phyloP scores from a whole-genome alignment of 208 protist genomes.

The Crithidia fasciculata region DNA sequence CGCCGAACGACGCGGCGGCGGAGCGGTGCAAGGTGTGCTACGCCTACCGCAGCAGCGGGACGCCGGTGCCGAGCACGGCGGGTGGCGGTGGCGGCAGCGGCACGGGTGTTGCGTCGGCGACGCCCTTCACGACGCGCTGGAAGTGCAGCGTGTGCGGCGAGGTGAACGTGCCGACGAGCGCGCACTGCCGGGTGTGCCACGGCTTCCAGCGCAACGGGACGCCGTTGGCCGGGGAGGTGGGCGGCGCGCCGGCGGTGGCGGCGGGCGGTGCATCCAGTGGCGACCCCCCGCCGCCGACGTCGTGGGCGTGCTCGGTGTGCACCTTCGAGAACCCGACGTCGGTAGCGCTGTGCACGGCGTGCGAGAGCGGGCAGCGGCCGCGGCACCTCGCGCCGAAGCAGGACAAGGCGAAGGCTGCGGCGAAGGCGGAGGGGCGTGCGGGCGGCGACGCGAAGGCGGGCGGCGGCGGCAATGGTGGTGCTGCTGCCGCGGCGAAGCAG shows the following conservation, averaged over 20 bases:
- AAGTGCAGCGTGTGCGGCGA: slow-evolving; percentile 68
- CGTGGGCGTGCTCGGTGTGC: slow-evolving; percentile 80
- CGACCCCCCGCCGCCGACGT: slow-evolving; percentile 22
- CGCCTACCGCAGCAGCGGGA: slow-evolving; percentile 53
- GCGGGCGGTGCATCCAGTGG: slow-evolving; percentile 1
- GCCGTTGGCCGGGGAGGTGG: slow-evolving; percentile 22
- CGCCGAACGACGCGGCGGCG: slow-evolving; percentile 55
- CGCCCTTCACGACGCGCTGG: slow-evolving; percentile 43
- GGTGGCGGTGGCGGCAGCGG: neutral
- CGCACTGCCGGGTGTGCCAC: slow-evolving; percentile 64
- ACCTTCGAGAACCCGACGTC: slow-evolving; percentile 73
- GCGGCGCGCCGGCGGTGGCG: neutral
- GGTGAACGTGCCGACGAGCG: slow-evolving; percentile 42
- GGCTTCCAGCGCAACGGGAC: slow-evolving; percentile 76
- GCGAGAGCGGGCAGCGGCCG: slow-evolving; percentile 77
- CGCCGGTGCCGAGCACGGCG: slow-evolving; percentile 22
- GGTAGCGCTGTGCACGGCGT: slow-evolving; percentile 66
- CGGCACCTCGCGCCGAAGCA: slow-evolving; percentile 38
- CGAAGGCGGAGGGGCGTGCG: neutral
- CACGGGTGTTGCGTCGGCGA: slow-evolving; percentile 11
- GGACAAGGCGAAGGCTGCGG: slow-evolving; percentile 9
- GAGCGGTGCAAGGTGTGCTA: slow-evolving; percentile 66
- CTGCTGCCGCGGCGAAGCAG: neutral
- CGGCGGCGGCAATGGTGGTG: neutral
- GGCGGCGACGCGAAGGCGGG: neutral